Percentiles rank a stretch among this genome's conserved stretches.
Evolutionary conservation across 2,329 filamentous ascomycete genomes (phyloP).

Genomic region (Chrysoporthe austroafricana): DNA sequence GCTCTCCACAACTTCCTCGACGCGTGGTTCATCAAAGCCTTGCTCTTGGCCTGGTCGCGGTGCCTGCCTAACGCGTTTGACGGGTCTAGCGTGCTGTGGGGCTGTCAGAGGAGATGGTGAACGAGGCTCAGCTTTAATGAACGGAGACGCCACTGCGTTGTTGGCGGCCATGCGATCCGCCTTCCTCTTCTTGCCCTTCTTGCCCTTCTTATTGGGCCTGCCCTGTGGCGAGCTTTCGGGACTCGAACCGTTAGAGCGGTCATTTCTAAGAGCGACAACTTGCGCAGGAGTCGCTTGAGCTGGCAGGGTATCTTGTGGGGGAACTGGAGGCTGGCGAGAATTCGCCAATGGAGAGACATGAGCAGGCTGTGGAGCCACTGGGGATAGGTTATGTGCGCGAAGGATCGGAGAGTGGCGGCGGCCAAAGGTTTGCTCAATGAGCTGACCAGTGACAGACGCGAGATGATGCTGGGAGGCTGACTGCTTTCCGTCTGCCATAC

Average conservation of each 20-base stretch:
- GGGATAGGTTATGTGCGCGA: conserved; percentile 73
- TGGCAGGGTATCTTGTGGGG: conserved; percentile 39
- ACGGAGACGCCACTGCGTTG: conserved; percentile 52
- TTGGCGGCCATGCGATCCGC: conserved; percentile 54
- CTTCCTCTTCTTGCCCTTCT: conserved; percentile 57
- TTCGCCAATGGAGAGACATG: conserved; percentile 65
- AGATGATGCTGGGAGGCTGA: conserved; percentile 30
- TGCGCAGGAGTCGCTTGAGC: conserved; percentile 52
- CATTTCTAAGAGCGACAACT: conserved; percentile 59
- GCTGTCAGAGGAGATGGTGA: conserved; percentile 63
- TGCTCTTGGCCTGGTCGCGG: conserved; percentile 45
- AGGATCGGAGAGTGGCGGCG: conserved; percentile 64
- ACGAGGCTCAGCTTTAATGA: conserved; percentile 67
- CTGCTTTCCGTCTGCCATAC: conserved; percentile 41
- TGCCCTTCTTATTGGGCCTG: conserved; percentile 52
- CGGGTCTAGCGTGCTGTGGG: conserved; percentile 56
- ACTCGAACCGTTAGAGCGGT: conserved; percentile 54
- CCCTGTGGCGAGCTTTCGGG: conserved; percentile 64
- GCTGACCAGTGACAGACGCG: conserved; percentile 41
- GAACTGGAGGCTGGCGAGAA: conserved; percentile 41
- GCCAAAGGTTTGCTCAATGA: conserved; percentile 44
- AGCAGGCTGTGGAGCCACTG: conserved; percentile 75
- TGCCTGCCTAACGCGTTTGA: conserved; percentile 59
- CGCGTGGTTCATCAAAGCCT: conserved; percentile 38
- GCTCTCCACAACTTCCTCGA: conserved; percentile 49